These are phyloP conservation scores for Polygonum maritimum DNA, from an alignment of 148 eudicot species.

Conservation along the genomic window DNA sequence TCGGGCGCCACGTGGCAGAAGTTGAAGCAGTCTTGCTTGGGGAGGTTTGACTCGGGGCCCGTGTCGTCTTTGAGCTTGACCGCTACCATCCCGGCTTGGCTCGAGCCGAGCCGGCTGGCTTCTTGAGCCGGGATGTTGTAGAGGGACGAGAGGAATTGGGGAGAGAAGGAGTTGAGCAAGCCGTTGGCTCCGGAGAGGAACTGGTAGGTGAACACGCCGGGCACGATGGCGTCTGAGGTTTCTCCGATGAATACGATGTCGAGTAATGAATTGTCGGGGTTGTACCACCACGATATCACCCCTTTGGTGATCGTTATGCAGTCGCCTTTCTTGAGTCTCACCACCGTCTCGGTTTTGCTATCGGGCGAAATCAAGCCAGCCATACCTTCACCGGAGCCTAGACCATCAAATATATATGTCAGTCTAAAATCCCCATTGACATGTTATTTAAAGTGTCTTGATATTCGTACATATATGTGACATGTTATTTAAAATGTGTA, in stretches of 20 bases:
- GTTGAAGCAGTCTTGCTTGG: background rate
- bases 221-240: slow-evolving; percentile 11
- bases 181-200: slow-evolving; percentile 29
- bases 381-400: slow-evolving; percentile 12
- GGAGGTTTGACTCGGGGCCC: background rate
- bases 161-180: slow-evolving; percentile 20
- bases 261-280: slow-evolving; percentile 24
- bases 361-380: slow-evolving; percentile 23
- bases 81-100: background rate
- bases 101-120: background rate
- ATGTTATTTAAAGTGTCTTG: too few relatives aligned
- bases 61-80: background rate
- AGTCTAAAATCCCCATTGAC: too few relatives aligned
- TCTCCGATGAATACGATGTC: slow-evolving; percentile 34
- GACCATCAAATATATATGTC: too few relatives aligned
- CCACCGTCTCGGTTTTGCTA: slow-evolving; percentile 20
- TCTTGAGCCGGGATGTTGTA: background rate
- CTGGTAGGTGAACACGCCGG: slow-evolving; percentile 22
- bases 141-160: slow-evolving; percentile 13
- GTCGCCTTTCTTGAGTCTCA: slow-evolving; percentile 28
- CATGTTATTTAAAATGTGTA: too few relatives aligned
- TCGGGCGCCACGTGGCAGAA: background rate
- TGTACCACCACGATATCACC: slow-evolving; percentile 50
- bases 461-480: too few relatives aligned
- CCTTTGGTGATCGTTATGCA: slow-evolving; percentile 24